phyloP scores from a whole-genome alignment of 2,329 filamentous ascomycete genomes.

The Penicillium sp. region DNA sequence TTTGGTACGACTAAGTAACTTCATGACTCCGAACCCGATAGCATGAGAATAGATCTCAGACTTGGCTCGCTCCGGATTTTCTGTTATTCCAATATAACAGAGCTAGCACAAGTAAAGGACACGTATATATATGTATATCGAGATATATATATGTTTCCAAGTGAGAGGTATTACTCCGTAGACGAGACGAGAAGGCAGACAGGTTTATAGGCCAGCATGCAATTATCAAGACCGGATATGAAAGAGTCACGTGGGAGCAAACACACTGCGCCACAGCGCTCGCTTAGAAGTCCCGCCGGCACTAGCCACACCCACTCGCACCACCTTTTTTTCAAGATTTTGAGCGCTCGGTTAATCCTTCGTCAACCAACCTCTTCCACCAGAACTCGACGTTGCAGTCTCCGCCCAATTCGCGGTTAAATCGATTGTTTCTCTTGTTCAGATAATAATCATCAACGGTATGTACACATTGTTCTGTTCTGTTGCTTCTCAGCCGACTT shows the following conservation, averaged over 20 bases:
- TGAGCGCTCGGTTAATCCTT: constrained; percentile 25
- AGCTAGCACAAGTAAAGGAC: neutral
- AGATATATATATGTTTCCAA: neutral
- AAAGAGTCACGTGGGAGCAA: constrained; percentile 24
- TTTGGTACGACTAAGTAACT: constrained; percentile 36
- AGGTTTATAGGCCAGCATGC: constrained; percentile 10
- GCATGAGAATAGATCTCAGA: constrained; percentile 17
- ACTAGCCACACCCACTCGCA: constrained; percentile 37
- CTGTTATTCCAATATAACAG: neutral
- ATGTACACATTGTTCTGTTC: constrained; percentile 17
- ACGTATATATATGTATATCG: neutral
- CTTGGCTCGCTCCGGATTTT: neutral
- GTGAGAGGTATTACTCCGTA: neutral
- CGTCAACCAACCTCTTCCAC: constrained; percentile 32
- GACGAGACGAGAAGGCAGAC: constrained; percentile 2
- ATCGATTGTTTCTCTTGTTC: constrained; percentile 83
- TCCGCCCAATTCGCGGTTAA: constrained; percentile 98
- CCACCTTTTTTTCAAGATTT: constrained; percentile 41
- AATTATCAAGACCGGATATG: constrained; percentile 20
- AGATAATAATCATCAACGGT: constrained; percentile 29
- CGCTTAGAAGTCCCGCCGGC: constrained; percentile 36
- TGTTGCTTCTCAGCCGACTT: neutral
- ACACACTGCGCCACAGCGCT: constrained; percentile 30
- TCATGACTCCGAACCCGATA: constrained; percentile 39
- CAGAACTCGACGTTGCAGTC: constrained; percentile 98